Conservation (phyloP, 495 filamentous ascomycete genomes). For the Annulohypoxylon bovei region DNA sequence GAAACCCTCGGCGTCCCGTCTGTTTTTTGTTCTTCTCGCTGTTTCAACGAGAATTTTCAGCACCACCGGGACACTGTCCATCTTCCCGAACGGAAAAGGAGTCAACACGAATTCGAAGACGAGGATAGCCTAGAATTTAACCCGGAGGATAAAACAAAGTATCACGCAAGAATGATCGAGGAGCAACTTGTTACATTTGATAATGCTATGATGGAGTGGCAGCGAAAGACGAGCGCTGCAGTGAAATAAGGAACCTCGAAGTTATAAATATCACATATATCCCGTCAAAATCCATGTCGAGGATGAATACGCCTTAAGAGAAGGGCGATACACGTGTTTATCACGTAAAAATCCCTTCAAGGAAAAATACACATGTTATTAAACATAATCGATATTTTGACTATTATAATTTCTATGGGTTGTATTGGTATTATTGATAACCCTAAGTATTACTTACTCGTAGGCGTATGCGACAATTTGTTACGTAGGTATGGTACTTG, state of each 20-base stretch:
- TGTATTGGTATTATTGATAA: no score
- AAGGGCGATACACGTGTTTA: neutral
- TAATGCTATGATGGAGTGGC: slow-evolving; percentile 50
- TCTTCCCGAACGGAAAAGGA: slow-evolving; percentile 44
- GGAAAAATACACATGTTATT: neutral
- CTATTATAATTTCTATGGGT: no score
- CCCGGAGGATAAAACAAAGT: slow-evolving; percentile 40
- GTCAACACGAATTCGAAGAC: slow-evolving; percentile 38
- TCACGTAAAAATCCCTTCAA: no score
- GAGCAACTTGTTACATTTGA: slow-evolving; percentile 42
- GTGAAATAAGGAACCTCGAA: slow-evolving; percentile 1
- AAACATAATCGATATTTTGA: no score
- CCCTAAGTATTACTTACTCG: no score
- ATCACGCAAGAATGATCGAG: slow-evolving; percentile 48
- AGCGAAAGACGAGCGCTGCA: slow-evolving; percentile 42
- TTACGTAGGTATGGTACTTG: no score
- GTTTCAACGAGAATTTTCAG: slow-evolving; percentile 53
- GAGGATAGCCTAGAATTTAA: slow-evolving; percentile 45
- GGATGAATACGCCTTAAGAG: no score
- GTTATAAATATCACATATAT: neutral
- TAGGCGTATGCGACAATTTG: no score
- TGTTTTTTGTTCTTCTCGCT: slow-evolving; percentile 53
- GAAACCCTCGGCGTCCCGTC: slow-evolving; percentile 45
- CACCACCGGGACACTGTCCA: slow-evolving; percentile 54
- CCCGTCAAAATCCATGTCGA: neutral